Evolutionary conservation across 2,329 filamentous ascomycete species (phyloP).

Genomic region (Fusarium pseudocircinatum): DNA sequence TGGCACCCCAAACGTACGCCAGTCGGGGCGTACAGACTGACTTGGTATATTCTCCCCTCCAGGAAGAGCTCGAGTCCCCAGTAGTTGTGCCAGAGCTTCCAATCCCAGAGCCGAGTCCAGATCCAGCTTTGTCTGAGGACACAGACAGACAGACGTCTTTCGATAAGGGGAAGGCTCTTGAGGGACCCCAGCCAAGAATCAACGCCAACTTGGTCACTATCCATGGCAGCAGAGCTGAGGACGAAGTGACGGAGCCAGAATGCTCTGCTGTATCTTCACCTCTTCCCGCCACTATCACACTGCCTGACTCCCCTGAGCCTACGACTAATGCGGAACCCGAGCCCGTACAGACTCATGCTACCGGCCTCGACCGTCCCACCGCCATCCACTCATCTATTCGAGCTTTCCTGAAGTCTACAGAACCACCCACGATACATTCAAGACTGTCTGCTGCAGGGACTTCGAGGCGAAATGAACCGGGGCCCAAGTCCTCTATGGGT

Average conservation of each 20-base stretch:
- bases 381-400: not conserved
- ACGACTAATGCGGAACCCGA: not conserved
- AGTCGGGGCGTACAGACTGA: conserved; percentile 4
- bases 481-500: not conserved
- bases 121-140: not conserved
- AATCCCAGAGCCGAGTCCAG: not conserved
- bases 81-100: not conserved
- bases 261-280: not conserved
- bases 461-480: not conserved
- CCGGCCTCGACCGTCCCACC: too few relatives aligned
- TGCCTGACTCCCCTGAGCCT: not conserved
- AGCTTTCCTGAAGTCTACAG: not conserved
- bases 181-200: not conserved
- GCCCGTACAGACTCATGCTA: not conserved
- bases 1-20: not conserved
- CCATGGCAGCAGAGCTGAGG: not conserved
- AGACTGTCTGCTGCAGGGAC: not conserved
- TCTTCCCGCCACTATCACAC: not conserved
- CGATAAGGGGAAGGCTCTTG: not conserved
- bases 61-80: not conserved
- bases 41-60: not conserved
- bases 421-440: not conserved
- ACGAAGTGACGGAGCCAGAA: not conserved
- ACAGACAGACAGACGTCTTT: not conserved
- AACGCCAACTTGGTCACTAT: not conserved